Evolutionary conservation across 495 filamentous ascomycete species (phyloP), one percentile per base, ranked within the genome.

Genomic region (Ramalina peruviana): DNA sequence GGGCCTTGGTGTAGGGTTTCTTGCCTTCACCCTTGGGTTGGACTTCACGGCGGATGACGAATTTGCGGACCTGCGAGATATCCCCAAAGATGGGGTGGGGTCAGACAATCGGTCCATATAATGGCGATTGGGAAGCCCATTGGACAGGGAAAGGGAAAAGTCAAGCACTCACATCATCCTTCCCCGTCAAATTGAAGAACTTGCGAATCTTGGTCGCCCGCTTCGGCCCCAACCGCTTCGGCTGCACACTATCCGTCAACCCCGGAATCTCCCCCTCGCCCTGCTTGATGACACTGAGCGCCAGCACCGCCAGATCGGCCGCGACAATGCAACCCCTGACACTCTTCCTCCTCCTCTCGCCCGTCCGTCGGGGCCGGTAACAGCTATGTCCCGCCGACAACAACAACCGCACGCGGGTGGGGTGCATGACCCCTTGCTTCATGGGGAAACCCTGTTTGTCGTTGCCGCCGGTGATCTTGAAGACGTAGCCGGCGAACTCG

Each of bases 361-460:
- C 92, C 49, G 83, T 87, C 63, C 93, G 86, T 72, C 92, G 88
- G 62, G 92, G 85, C 63, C 92, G 87, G 80, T 97, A 98, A 82
- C 92, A 98, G 65, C 85, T 85, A 75, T 89, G 85, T 65, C 93
- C 92, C 36, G 88, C 86, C 69, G 81, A 70, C 67, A 98, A 83
- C 59, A 98, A 80, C 54, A 98, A 84, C 59, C 85, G 82, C 71
- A 96, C 93, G 85, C 92, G 88, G 68, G 86, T 94, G 55, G 92
- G 92, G 64, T 94, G 88, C 81, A 98, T 84, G 62, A 92, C 88
- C 73, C 92, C 92, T 81, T 98, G 92, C 85, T 97, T 97, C 92
- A 98, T 98, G 55, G 92, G 92, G 78, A 98, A 98, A 75, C 92
- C 92, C 76, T 98, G 92, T 85, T 98, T 98, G 85, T 98, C 92